Percentiles rank a stretch among this genome's conserved stretches.
Conservation (phyloP, 1,284 basidiomycete species). For the Crucibulum parvulum region DNA sequence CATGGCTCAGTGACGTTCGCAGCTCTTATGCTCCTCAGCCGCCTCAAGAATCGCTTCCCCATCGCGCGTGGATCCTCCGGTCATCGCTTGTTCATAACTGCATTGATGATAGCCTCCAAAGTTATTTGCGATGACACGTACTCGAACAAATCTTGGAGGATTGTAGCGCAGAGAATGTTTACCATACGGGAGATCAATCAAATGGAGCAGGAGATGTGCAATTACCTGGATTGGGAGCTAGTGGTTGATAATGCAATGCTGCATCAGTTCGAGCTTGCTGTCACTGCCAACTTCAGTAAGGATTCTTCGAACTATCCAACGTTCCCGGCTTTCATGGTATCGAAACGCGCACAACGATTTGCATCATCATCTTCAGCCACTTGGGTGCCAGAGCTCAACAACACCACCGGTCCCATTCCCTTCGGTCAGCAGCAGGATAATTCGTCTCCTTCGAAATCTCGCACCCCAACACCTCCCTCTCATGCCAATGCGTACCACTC, state of each 20-base stretch:
- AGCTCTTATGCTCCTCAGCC: conserved; percentile 84
- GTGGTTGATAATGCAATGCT: conserved; percentile 77
- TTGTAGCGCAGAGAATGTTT: conserved; percentile 94
- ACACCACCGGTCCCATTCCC: conserved; percentile 55
- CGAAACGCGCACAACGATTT: conserved; percentile 53
- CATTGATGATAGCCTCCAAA: conserved; percentile 93
- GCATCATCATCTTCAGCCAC: conserved; percentile 51
- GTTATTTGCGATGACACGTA: conserved; percentile 97
- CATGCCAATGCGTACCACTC: neutral
- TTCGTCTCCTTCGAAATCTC: conserved; percentile 45
- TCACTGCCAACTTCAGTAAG: conserved; percentile 65
- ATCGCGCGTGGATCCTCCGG: conserved; percentile 92
- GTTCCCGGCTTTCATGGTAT: conserved; percentile 63
- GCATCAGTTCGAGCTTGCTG: conserved; percentile 65
- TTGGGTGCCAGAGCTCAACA: conserved; percentile 57
- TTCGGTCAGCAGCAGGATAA: conserved; percentile 53
- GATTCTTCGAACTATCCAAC: conserved; percentile 57
- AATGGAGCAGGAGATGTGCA: conserved; percentile 96
- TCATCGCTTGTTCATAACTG: conserved; percentile 90
- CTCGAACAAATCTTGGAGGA: conserved; percentile 95
- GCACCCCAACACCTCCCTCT: conserved; percentile 22
- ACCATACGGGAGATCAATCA: conserved; percentile 92
- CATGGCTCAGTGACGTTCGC: conserved; percentile 86
- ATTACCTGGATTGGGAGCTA: conserved; percentile 91
- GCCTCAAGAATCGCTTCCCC: conserved; percentile 91